Conservation (phyloP, 768 basidiomycete genomes). For the Boletus bicolor region DNA sequence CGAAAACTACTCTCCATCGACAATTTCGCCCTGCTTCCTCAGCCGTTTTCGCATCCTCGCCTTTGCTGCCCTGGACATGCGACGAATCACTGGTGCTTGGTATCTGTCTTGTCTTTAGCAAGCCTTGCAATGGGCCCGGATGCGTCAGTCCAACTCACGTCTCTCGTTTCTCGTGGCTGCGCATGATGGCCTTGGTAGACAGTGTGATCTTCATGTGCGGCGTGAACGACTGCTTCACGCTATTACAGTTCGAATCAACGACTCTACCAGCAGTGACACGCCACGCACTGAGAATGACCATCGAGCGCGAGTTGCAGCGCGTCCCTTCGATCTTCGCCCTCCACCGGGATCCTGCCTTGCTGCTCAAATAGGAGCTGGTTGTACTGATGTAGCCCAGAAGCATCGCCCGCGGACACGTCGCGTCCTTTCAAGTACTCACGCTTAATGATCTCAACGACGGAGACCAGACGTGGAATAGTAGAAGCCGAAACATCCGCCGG, state of each 20-base stretch:
- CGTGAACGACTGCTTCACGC: conserved; percentile 52
- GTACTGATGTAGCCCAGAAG: conserved; percentile 69
- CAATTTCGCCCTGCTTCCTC: conserved; percentile 29
- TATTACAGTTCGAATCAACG: conserved; percentile 23
- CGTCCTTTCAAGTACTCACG: conserved; percentile 66
- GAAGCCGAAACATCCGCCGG: conserved; percentile 39
- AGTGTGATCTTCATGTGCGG: conserved; percentile 74
- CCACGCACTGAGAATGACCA: conserved; percentile 59
- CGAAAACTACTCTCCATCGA: conserved; percentile 12
- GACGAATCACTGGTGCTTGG: conserved; percentile 52
- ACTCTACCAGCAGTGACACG: neutral
- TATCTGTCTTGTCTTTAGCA: conserved; percentile 41
- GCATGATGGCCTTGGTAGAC: conserved; percentile 42
- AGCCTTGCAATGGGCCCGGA: neutral
- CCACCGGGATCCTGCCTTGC: conserved; percentile 22
- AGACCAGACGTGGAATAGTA: conserved; percentile 61
- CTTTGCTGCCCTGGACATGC: conserved; percentile 57
- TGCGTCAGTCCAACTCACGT: conserved; percentile 33
- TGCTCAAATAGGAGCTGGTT: conserved; percentile 59
- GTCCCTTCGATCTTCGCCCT: conserved; percentile 32
- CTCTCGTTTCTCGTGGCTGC: conserved; percentile 32
- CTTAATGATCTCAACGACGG: conserved; percentile 82
- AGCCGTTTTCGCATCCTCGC: conserved; percentile 47
- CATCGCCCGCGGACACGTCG: conserved; percentile 39
- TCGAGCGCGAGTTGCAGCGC: conserved; percentile 41